Percentiles rank a stretch among this genome's conserved stretches.
phyloP scores from a whole-genome alignment of 179 eudicot genomes.

The Nepenthes alata region DNA sequence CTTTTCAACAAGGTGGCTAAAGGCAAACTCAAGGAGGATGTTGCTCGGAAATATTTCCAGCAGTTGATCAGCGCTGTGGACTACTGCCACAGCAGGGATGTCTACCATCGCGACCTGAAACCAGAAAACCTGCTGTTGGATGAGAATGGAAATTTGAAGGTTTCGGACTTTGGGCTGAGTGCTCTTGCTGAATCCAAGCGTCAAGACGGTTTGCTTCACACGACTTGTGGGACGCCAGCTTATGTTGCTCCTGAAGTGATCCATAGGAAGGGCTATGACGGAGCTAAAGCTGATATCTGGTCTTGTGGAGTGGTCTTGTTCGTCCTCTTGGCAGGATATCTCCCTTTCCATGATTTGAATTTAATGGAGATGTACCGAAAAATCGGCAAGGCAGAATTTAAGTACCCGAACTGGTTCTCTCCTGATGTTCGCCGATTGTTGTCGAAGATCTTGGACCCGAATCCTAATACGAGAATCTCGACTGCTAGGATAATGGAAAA shows the following conservation, averaged over 20 bases:
- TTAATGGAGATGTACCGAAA: constrained; percentile 43
- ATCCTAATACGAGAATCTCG: constrained; percentile 25
- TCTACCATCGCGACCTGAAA: constrained; percentile 52
- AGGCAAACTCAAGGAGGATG: constrained; percentile 42
- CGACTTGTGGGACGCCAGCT: constrained; percentile 61
- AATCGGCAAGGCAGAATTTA: constrained; percentile 33
- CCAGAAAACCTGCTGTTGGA: constrained; percentile 51
- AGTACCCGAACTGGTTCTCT: constrained; percentile 24
- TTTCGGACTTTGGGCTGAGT: constrained; percentile 53
- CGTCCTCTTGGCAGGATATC: constrained; percentile 43
- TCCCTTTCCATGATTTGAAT: constrained; percentile 51
- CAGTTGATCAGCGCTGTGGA: constrained; percentile 52
- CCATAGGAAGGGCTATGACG: constrained; percentile 45
- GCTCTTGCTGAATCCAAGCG: constrained; percentile 39
- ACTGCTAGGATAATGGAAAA: constrained; percentile 26
- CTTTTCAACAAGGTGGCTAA: constrained; percentile 45
- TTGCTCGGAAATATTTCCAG: constrained; percentile 42
- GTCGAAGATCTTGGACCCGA: constrained; percentile 31
- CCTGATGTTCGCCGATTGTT: constrained; percentile 23
- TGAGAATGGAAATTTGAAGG: constrained; percentile 40
- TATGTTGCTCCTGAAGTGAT: constrained; percentile 61
- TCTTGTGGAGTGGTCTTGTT: constrained; percentile 55
- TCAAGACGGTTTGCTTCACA: constrained; percentile 57
- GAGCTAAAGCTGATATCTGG: constrained; percentile 61
- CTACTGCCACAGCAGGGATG: constrained; percentile 60